phyloP scores from a whole-genome alignment of 1,284 basidiomycete species.

The Pseudomicrostroma phylloplanum region DNA sequence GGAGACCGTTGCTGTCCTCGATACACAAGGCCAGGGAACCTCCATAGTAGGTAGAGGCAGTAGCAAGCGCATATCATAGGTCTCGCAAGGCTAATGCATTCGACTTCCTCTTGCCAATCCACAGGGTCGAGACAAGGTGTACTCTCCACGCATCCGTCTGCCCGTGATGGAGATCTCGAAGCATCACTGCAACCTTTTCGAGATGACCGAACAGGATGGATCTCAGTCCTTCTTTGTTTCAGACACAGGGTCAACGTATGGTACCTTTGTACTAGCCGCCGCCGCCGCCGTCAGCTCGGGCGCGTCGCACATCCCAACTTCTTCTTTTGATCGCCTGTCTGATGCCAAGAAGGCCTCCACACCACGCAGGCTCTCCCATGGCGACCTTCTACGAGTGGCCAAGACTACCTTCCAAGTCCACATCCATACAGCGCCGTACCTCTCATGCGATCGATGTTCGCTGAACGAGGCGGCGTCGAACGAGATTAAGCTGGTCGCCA shows the following conservation, averaged over 20 bases:
- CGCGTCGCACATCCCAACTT: neutral
- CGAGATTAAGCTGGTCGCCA: neutral
- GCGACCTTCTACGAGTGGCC: neutral
- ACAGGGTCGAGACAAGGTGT: slow-evolving; percentile 23
- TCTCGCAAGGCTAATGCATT: neutral
- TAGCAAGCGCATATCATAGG: neutral
- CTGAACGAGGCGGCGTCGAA: slow-evolving; percentile 1
- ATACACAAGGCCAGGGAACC: slow-evolving; percentile 7
- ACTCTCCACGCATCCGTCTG: slow-evolving; percentile 22
- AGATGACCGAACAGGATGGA: neutral
- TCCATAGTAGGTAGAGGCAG: slow-evolving; percentile 8
- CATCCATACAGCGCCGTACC: neutral
- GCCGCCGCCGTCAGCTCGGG: neutral
- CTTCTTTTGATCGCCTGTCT: neutral
- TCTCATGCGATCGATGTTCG: neutral
- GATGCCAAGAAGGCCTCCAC: slow-evolving; percentile 1
- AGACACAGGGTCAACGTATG: slow-evolving; percentile 26
- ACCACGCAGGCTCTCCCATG: neutral
- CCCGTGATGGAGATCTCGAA: slow-evolving; percentile 28
- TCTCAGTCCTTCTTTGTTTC: slow-evolving; percentile 12
- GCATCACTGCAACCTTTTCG: slow-evolving; percentile 27
- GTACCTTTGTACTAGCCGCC: slow-evolving; percentile 1
- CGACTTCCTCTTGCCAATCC: neutral
- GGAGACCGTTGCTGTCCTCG: slow-evolving; percentile 21
- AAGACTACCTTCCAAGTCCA: neutral